A percentile compares a stretch with the other conserved stretches of the same genome.
Evolutionary conservation across 2,329 filamentous ascomycete species (phyloP).

Genomic region (Lecanoromycetidae sp.): DNA sequence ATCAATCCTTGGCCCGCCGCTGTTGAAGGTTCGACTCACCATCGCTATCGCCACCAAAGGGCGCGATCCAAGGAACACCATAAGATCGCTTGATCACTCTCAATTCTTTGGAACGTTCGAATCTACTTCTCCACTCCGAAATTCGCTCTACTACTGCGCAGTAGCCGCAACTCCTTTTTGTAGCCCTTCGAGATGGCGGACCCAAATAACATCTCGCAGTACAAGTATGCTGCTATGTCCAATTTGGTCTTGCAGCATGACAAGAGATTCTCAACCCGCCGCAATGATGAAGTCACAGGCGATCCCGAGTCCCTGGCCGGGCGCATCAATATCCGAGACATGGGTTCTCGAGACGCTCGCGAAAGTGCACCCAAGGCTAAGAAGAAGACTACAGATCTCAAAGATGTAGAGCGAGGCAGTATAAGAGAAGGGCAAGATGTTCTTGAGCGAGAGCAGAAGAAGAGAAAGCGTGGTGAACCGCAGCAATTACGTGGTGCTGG

Average conservation of each 20-base stretch:
- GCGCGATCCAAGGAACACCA: neutral
- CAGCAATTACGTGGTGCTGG: slow-evolving; percentile 59
- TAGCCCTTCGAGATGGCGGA: slow-evolving; percentile 51
- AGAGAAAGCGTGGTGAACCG: slow-evolving; percentile 65
- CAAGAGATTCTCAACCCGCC: slow-evolving; percentile 83
- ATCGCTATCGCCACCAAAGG: neutral
- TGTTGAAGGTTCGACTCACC: neutral
- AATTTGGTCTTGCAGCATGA: slow-evolving; percentile 99
- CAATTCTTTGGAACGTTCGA: neutral
- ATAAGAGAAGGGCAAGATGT: slow-evolving; percentile 74
- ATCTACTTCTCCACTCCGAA: neutral
- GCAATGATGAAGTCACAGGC: slow-evolving; percentile 88
- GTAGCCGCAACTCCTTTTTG: slow-evolving; percentile 9
- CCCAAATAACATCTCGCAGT: slow-evolving; percentile 72
- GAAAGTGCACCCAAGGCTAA: slow-evolving; percentile 72
- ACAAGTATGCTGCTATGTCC: slow-evolving; percentile 99
- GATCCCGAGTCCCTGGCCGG: slow-evolving; percentile 96
- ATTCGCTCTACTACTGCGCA: slow-evolving; percentile 4
- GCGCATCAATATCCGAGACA: slow-evolving; percentile 83
- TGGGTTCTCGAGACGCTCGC: slow-evolving; percentile 74
- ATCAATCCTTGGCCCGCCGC: neutral
- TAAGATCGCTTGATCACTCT: neutral
- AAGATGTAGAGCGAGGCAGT: slow-evolving; percentile 61
- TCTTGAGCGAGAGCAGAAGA: slow-evolving; percentile 69
- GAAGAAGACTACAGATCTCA: slow-evolving; percentile 58